Evolutionary conservation across 2,329 filamentous ascomycete genomes (phyloP).

Genomic region (Ophiognomonia clavigignenti-juglandacearum): DNA sequence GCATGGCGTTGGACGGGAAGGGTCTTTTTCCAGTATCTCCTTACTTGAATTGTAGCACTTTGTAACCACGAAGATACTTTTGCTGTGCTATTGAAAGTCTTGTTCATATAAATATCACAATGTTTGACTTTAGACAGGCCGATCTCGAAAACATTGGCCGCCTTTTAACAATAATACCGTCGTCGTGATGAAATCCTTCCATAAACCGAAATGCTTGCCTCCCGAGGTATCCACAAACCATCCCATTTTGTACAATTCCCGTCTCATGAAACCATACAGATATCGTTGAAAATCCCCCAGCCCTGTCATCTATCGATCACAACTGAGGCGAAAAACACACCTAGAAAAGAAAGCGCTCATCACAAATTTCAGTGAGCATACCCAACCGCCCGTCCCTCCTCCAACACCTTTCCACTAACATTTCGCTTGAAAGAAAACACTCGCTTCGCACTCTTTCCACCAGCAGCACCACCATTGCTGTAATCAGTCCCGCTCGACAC

Average conservation of each 20-base stretch:
- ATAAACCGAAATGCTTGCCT: background rate
- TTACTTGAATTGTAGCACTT: no score
- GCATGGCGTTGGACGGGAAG: no score
- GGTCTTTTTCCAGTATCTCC: no score
- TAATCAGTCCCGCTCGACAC: slow-evolving; percentile 58
- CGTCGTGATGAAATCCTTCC: background rate
- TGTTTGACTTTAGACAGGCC: no score
- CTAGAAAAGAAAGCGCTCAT: background rate
- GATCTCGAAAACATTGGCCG: no score
- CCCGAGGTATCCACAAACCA: slow-evolving; percentile 4
- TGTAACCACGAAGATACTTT: no score
- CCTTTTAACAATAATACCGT: no score
- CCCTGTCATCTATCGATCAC: background rate
- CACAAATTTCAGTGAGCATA: background rate
- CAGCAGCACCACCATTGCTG: slow-evolving; percentile 23
- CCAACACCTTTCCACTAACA: slow-evolving; percentile 68
- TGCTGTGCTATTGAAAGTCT: no score
- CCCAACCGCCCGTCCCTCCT: slow-evolving; percentile 50
- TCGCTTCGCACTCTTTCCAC: slow-evolving; percentile 11
- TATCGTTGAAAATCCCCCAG: background rate
- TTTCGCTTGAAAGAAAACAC: slow-evolving; percentile 41
- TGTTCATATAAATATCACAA: no score
- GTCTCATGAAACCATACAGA: slow-evolving; percentile 1
- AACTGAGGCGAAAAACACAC: background rate
- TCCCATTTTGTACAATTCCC: background rate